Evolutionary conservation across 441 rosid species (phyloP), one percentile per base, ranked within the genome.

Genomic region (Dalechampia spathulata): DNA sequence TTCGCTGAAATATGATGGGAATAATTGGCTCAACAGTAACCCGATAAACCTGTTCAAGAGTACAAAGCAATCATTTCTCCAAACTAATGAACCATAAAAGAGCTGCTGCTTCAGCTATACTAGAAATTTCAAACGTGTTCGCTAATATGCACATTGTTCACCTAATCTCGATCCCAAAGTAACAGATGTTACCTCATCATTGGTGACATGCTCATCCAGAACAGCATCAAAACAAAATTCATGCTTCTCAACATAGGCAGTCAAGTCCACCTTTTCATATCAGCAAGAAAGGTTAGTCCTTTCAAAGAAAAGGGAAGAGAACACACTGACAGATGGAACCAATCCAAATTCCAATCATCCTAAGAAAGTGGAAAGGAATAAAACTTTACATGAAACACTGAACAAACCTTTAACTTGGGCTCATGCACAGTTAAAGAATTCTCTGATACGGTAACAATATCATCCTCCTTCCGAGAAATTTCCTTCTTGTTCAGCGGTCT

Each of bases 171-270:
- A 38, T 52, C 6, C 2, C 42, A 52, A 13, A 5, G 16, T 15
- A 42, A 7, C 48, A 52, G 36, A 59, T 20, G 41, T 70, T 78
- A 93, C 99, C 95, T 90, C 91, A 28, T 90, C 99, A 77, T 90
- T 94, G 25, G 85, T 67, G 48, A 94, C 94, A 51, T 69, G 65
- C 75, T 94, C 87, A 71, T 81, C 93, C 70, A 90, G 79, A 63
- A 94, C 97, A 63, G 96, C 99, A 83, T 94, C 99, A 65, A 94
- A 94, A 65, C 95, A 90, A 73, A 94, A 94, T 64, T 90, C 99
- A 61, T 93, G 96, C 78, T 84, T 93, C 78, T 93, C 97, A 64
- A 82, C 80, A 67, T 87, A 93, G 11, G 97, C 99, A 23, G 99
- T 93, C 82, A 93, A 83, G 72, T 94, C 99, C 79, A 94, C 99